Conservation (phyloP, 2,329 filamentous ascomycete genomes). For the Grosmannia huntii region DNA sequence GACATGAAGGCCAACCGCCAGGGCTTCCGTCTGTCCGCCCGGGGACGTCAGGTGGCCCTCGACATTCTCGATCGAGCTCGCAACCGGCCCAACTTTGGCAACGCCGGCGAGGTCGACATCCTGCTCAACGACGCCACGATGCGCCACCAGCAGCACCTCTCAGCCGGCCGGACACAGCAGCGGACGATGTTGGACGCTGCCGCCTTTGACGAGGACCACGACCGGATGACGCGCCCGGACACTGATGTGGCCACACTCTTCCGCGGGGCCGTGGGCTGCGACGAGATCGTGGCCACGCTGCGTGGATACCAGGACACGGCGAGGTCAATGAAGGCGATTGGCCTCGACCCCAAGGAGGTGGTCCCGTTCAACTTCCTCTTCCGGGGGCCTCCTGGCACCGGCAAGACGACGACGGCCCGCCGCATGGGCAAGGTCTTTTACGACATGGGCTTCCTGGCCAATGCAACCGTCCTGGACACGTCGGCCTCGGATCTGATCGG, state of each 20-base stretch:
- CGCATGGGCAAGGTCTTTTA: constrained; percentile 67
- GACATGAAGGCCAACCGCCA: constrained; percentile 47
- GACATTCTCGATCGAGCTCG: constrained; percentile 48
- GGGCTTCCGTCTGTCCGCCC: constrained; percentile 36
- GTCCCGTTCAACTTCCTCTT: constrained; percentile 60
- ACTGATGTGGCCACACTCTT: constrained; percentile 44
- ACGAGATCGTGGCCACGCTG: constrained; percentile 38
- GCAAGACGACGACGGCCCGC: constrained; percentile 60
- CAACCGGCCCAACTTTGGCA: constrained; percentile 55
- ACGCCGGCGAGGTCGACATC: constrained; percentile 64
- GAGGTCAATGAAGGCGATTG: constrained; percentile 34
- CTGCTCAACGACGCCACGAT: constrained; percentile 45
- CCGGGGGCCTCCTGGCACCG: constrained; percentile 46
- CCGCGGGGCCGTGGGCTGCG: constrained; percentile 42
- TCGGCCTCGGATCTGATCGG: constrained; percentile 59
- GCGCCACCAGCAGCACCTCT: constrained; percentile 19
- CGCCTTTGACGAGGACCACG: constrained; percentile 49
- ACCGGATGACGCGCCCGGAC: constrained; percentile 32
- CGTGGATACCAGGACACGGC: constrained; percentile 41
- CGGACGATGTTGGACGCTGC: constrained; percentile 11
- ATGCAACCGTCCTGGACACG: constrained; percentile 33
- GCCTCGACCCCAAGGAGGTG: constrained; percentile 41
- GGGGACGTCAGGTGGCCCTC: constrained; percentile 40
- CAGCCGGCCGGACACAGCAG: constrained; percentile 5
- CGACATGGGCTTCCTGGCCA: constrained; percentile 56